phyloP scores from a whole-genome alignment of 2,329 filamentous ascomycete species.

The Cercospora sojina region DNA sequence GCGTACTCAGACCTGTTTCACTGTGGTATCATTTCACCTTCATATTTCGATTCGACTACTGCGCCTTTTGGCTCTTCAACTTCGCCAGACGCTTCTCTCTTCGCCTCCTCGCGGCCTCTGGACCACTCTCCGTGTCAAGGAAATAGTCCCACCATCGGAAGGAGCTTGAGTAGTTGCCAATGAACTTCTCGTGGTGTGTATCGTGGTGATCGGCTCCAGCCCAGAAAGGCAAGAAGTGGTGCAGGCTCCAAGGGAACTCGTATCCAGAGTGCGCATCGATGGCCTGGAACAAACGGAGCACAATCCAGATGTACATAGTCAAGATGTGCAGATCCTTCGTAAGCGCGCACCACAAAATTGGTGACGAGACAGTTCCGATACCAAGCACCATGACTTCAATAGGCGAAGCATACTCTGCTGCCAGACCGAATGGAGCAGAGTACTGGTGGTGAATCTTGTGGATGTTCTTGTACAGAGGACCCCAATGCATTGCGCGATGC shows the following conservation, averaged over 20 bases:
- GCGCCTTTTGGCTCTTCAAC: slow-evolving; percentile 58
- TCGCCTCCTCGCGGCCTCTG: slow-evolving; percentile 80
- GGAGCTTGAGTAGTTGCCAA: slow-evolving; percentile 95
- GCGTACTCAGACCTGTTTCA: slow-evolving; percentile 12
- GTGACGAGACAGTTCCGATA: slow-evolving; percentile 76
- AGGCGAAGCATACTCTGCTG: slow-evolving; percentile 95
- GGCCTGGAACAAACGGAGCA: slow-evolving; percentile 89
- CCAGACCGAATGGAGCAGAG: slow-evolving; percentile 92
- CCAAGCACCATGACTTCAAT: slow-evolving; percentile 96
- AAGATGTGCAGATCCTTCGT: slow-evolving; percentile 88
- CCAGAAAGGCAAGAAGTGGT: slow-evolving; percentile 97
- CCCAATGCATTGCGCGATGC: slow-evolving; percentile 90
- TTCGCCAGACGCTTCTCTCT: slow-evolving; percentile 74
- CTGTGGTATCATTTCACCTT: background rate
- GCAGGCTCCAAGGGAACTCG: slow-evolving; percentile 96
- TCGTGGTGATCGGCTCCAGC: slow-evolving; percentile 96
- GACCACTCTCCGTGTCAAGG: slow-evolving; percentile 88
- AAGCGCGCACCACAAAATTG: slow-evolving; percentile 78
- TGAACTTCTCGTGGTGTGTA: slow-evolving; percentile 95
- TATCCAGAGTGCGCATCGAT: slow-evolving; percentile 98
- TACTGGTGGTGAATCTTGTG: slow-evolving; percentile 99
- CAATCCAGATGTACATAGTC: slow-evolving; percentile 98
- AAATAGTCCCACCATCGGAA: slow-evolving; percentile 99
- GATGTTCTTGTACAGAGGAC: slow-evolving; percentile 89
- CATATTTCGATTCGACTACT: background rate